These are phyloP conservation scores for Fraxinus quadrangulata DNA, from an alignment of 257 asterid species.

Conservation along the genomic window DNA sequence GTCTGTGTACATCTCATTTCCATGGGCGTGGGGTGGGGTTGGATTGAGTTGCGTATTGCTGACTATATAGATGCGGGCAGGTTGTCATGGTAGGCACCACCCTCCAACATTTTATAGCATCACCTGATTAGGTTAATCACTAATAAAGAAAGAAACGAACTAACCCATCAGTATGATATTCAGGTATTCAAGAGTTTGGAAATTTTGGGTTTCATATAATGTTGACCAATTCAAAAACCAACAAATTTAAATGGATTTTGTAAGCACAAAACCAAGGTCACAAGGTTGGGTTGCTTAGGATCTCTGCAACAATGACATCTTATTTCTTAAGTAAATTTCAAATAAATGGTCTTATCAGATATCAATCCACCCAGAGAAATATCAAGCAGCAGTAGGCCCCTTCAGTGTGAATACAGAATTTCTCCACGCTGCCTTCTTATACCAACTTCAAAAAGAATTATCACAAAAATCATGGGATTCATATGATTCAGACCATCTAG, in stretches of 20 bases:
- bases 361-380: neutral
- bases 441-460: constrained; percentile 23
- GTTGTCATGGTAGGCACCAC: constrained; percentile 31
- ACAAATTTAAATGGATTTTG: no score
- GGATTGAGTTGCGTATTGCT: constrained; percentile 21
- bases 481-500: neutral
- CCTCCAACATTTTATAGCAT: constrained; percentile 14
- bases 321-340: neutral
- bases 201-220: neutral
- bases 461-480: constrained; percentile 7
- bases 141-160: constrained; percentile 6
- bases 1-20: constrained; percentile 18
- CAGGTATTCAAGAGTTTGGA: neutral
- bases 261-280: no score
- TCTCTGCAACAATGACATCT: neutral
- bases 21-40: constrained; percentile 7
- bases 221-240: neutral
- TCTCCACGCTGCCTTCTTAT: constrained; percentile 34
- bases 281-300: neutral
- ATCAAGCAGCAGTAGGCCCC: constrained; percentile 22
- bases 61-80: constrained; percentile 29
- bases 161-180: neutral
- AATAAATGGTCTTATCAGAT: no score
- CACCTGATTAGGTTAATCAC: constrained; percentile 39
- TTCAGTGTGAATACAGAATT: constrained; percentile 33